Base-by-base conservation (phyloP, 345 rosid species). In the Sapria himalayana region DNA sequence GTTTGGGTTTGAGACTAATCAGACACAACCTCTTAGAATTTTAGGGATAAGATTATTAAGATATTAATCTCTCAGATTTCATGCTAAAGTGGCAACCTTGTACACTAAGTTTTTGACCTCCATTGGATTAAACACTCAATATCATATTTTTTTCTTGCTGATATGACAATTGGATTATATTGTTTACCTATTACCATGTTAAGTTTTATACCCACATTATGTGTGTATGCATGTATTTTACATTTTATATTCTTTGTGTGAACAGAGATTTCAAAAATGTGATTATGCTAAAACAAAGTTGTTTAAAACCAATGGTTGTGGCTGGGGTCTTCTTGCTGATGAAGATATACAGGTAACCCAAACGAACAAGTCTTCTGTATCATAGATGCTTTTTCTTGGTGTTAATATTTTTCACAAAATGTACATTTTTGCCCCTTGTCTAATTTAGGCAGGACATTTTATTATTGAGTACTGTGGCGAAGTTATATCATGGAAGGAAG, bases 401-500 rank as follows among this genome's bases (percentile, higher is more conserved):
- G 22, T 22, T 45, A 34, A 21, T 43, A 9, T 15, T 7, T 16
- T 51, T 51, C 13, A 22, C 4, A 9, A 18, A 19, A 32, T 37
- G 33, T 16, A 4, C 22, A 41, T 32, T 16, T 33, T 18, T 3
- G 0, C 9, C 32, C 15, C 38, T 47, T 48, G 18, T 8, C 32
- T 20, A 12, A 39, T 63, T 55, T 58, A 89, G 98, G 72, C 58
- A 13, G 94, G 98, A 15, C 91, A 70, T 25, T 78, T 89, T 43
- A 69, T 89, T 43, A 74, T 82, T 31, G 98, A 89, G 67, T 89
- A 89, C 24, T 89, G 91, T 72, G 98, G 98, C 32, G 98, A 89
- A 78, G 94, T 89, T 35, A 89, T 82, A 64, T 70, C 93, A 9
- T 79, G 85, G 78, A 78, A 63, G 71, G 94, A 82, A 57, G 98